A percentile compares a stretch with the other conserved stretches of the same genome.
Evolutionary conservation across 352 stramenopile species (phyloP).

Genomic region (Vaucheria bursata): DNA sequence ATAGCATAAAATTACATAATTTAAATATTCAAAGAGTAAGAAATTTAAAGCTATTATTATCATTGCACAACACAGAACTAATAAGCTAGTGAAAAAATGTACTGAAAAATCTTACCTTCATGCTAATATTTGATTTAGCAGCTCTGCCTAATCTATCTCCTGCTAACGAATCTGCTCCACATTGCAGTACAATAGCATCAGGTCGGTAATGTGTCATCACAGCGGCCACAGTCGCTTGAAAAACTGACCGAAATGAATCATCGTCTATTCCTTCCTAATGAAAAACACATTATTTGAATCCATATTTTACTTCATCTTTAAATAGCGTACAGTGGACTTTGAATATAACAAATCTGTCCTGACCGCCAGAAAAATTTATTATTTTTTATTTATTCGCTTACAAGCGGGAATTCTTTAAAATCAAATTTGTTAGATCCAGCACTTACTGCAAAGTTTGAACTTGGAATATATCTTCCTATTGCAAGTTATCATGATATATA

Average conservation of each 20-base stretch:
- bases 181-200: conserved; percentile 91
- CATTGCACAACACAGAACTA: not conserved
- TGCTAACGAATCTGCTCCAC: conserved; percentile 93
- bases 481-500: not conserved
- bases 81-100: not conserved
- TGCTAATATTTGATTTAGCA: not conserved
- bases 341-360: too few relatives aligned
- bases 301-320: not conserved
- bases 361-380: not conserved
- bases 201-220: conserved; percentile 85
- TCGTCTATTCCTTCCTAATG: conserved; percentile 92
- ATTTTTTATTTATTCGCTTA: not conserved
- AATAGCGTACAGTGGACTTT: too few relatives aligned
- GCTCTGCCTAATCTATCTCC: conserved; percentile 77
- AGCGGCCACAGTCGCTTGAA: conserved; percentile 60
- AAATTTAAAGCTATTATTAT: not conserved
- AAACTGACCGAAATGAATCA: conserved; percentile 61
- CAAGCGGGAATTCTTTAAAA: too few relatives aligned
- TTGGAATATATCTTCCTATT: not conserved
- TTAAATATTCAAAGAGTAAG: not conserved
- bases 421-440: too few relatives aligned
- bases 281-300: not conserved
- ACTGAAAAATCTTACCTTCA: conserved; percentile 1
- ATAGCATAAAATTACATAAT: too few relatives aligned
- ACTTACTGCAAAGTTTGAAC: not conserved